phyloP scores from a whole-genome alignment of 2,329 filamentous ascomycete species.

The Fusarium buharicum region DNA sequence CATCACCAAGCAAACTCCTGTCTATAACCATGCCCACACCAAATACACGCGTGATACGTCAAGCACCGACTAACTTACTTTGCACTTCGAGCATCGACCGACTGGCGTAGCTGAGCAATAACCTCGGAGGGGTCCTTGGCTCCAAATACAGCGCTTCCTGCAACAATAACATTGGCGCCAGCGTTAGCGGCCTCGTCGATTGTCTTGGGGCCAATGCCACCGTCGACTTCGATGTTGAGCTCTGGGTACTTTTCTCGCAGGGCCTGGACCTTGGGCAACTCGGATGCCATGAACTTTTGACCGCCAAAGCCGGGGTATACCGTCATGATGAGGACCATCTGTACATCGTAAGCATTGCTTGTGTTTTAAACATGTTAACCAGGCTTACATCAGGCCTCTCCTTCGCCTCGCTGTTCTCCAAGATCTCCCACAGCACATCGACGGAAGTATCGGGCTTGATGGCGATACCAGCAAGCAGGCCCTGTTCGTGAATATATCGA shows the following conservation, averaged over 20 bases:
- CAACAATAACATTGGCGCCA: slow-evolving; percentile 97
- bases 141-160: slow-evolving; percentile 94
- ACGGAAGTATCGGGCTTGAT: slow-evolving; percentile 94
- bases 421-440: slow-evolving; percentile 90
- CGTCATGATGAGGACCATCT: slow-evolving; percentile 99
- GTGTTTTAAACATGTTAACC: background rate
- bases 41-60: slow-evolving; percentile 4
- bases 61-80: slow-evolving; percentile 51
- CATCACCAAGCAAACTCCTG: slow-evolving; percentile 28
- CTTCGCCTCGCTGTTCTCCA: slow-evolving; percentile 76
- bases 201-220: slow-evolving; percentile 85
- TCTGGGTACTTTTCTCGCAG: slow-evolving; percentile 87
- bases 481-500: slow-evolving; percentile 87
- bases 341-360: slow-evolving; percentile 23
- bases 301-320: slow-evolving; percentile 97
- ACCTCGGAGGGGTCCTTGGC: slow-evolving; percentile 89
- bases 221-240: slow-evolving; percentile 97
- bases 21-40: slow-evolving; percentile 25
- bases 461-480: slow-evolving; percentile 91
- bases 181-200: slow-evolving; percentile 95
- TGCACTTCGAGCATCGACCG: slow-evolving; percentile 71
- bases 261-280: slow-evolving; percentile 91
- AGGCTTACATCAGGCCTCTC: slow-evolving; percentile 87
- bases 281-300: slow-evolving; percentile 97
- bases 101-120: slow-evolving; percentile 80